Evolutionary conservation across 352 stramenopile genomes (phyloP), one percentile per base, ranked within the genome.

Genomic region (Globisporangium iwayamae): DNA sequence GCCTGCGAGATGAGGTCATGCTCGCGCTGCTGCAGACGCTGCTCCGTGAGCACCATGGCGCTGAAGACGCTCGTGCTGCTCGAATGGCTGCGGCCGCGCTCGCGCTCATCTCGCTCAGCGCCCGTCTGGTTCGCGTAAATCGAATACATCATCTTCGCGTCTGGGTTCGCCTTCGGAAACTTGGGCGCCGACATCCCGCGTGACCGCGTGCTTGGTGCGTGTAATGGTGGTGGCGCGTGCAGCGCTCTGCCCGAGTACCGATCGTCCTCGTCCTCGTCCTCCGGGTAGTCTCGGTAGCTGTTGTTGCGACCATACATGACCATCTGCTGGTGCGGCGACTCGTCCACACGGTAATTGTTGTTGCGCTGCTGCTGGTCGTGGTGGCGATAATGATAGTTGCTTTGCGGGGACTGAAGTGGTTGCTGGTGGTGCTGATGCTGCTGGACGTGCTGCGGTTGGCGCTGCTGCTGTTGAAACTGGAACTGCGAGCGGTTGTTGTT

Each of bases 11-110:
- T 79, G 10, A 83, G 55, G 57, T 90, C 83, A 52, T 85, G 81
- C 74, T 89, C 75, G 16, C 74, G 73, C 50, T 85, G 74, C 54
- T 73, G 80, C n/a, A 87, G 77, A 8, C 80, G 83, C 62, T 90
- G 78, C 28, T 89, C 83, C 9, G 71, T 81, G 36, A 89, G 62
- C 25, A 63, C 63, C 47, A 90, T 54, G 4, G 83, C 82, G 64
- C 86, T 87, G 59, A 76, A 59, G 4, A 28, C 30, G 39, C 52
- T 58, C n/a, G 38, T 20, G 70, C n/a, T 79, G 73, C 18, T 65
- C 54, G 57, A 66, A 39, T 55, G 54, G 38, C 66, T 71, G 16
- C 43, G 66, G 10, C 48, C 36, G 34, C 65, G 62, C 20, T 65
- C 32, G 25, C 55, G 48, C 18, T 62, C 51, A 4, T 39, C 45